Evolutionary conservation across 495 filamentous ascomycete genomes (phyloP).

Genomic region (Hypoxylon lienhwacheense): DNA sequence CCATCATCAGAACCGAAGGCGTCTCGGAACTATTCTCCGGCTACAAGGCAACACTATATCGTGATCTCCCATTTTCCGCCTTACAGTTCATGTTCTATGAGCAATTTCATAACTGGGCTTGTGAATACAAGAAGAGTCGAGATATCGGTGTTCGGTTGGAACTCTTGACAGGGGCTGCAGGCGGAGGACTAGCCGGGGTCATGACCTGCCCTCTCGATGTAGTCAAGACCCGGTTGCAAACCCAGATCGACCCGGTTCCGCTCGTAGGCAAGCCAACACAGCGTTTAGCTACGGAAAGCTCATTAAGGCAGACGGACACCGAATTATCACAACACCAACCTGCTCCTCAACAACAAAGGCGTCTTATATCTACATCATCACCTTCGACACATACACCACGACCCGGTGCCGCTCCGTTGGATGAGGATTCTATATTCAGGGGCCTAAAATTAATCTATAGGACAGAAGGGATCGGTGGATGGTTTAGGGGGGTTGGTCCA

Average conservation of each 20-base stretch:
- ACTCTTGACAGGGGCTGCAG: conserved; percentile 85
- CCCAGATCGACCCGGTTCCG: conserved; percentile 67
- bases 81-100: conserved; percentile 98
- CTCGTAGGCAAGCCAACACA: conserved; percentile 31
- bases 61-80: conserved; percentile 93
- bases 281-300: conserved; percentile 18
- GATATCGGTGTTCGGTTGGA: conserved; percentile 86
- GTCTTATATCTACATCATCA: conserved; percentile 81
- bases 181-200: conserved; percentile 90
- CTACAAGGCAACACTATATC: conserved; percentile 90
- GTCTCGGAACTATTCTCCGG: conserved; percentile 86
- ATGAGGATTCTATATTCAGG: conserved; percentile 84
- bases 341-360: conserved; percentile 48
- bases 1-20: conserved; percentile 81
- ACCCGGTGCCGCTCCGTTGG: conserved; percentile 72
- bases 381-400: conserved; percentile 76
- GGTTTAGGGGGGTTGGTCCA: conserved; percentile 94
- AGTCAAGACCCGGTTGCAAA: conserved; percentile 97
- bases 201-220: conserved; percentile 96
- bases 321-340: conserved; percentile 23
- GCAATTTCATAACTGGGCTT: conserved; percentile 81
- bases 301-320: conserved; percentile 22
- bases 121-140: conserved; percentile 63
- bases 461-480: conserved; percentile 82
- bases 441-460: conserved; percentile 85